A percentile compares a stretch with the other conserved stretches of the same genome.
Evolutionary conservation across 1,139 yeast species (phyloP).

Genomic region (Zygosaccharomyces sapae): DNA sequence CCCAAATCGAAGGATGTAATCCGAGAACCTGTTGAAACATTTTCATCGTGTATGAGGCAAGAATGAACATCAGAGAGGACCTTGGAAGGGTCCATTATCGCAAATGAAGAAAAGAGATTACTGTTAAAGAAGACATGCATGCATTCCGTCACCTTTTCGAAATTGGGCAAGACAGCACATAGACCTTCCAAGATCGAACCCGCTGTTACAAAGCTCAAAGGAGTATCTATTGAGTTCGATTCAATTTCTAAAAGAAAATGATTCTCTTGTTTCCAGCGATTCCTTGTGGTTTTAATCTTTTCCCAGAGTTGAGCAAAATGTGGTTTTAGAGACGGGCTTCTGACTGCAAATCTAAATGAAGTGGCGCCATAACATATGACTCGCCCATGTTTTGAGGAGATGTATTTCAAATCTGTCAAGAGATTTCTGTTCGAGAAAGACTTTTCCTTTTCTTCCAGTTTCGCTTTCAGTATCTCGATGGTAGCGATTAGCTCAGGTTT

Average conservation of each 20-base stretch:
- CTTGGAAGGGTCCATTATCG: constrained; percentile 5
- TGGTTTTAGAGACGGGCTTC: not conserved
- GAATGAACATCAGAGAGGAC: constrained; percentile 1
- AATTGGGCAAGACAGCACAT: not conserved
- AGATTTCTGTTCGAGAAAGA: not conserved
- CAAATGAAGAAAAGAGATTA: not conserved
- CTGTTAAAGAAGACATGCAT: not conserved
- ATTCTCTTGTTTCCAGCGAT: constrained; percentile 8
- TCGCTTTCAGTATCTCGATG: constrained; percentile 4
- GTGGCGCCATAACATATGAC: constrained; percentile 7
- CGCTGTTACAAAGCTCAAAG: not conserved
- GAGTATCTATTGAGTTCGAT: not conserved
- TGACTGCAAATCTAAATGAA: constrained; percentile 3
- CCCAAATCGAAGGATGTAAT: constrained; percentile 6
- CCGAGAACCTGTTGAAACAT: not conserved
- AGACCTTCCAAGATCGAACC: not conserved
- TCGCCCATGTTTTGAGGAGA: constrained; percentile 6
- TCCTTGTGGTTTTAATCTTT: constrained; percentile 1
- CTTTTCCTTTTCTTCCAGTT: not conserved
- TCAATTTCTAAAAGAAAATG: constrained; percentile 1
- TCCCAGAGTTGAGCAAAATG: constrained; percentile 6
- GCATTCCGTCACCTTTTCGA: not conserved
- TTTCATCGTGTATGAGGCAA: not conserved
- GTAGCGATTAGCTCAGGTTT: constrained; percentile 1
- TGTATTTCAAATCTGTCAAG: constrained; percentile 2